Base-by-base conservation (phyloP, 1,139 yeast genomes). In the Sugiyamaella neomexicana region DNA sequence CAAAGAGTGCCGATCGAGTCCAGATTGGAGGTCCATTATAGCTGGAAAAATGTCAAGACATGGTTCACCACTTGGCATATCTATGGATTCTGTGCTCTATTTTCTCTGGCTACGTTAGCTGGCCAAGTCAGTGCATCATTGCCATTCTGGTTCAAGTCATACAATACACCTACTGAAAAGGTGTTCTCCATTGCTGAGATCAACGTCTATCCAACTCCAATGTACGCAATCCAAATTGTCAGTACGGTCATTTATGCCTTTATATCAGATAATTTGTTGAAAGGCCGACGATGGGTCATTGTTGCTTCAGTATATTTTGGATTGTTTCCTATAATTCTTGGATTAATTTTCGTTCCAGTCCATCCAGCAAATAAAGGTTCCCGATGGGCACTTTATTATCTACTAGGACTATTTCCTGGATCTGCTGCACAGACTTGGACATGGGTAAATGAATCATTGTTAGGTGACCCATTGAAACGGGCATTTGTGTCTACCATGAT, bases 181-280 rank as follows among this genome's bases (percentile, higher is more conserved):
- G 41, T 45, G n/a, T 45, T 64, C 55, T 50, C 67, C 29, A 62
- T 71, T 17, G 53, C 64, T 23, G 67, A 71, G 52, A 67, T 71
- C 54, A 71, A 70, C 62, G 69, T 64, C 43, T 66, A 66, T 46
- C 75, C 75, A 37, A 68, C 73, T 5, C 68, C 67, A 40, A 73
- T 66, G 8, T 61, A 65, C 45, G 75, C 67, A 12, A 56, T 69
- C 12, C 69, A 68, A 53, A 65, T 71, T 15, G 58, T 68, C 6
- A 43, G 54, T 1, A 57, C 63, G 1, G 55, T 67, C 8, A 34
- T 58, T 5, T 55, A 57, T 55, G 68, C 68, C 2, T 62, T 64
- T 58, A 46, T 67, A 6, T 61, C 69, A 1, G 71, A 67, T 55
- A 61, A 58, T 41, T 38, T 59, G 10, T 46, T 60, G 15, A 56